phyloP scores from a whole-genome alignment of 371 early-diverging fungal species.

The Furculomyces boomerangus region DNA sequence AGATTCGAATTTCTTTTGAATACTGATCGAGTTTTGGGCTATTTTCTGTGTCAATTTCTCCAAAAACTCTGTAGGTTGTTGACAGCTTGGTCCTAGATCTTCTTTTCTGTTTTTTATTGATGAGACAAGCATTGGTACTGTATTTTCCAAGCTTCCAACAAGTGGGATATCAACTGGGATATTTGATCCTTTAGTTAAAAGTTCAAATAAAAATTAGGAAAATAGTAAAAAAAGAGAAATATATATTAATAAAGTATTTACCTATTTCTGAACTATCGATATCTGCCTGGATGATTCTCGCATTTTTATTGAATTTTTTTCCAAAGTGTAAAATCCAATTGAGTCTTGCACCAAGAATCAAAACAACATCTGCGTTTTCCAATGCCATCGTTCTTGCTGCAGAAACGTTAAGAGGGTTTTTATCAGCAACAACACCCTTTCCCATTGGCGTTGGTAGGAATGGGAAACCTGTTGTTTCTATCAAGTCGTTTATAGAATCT shows the following conservation, averaged over 20 bases:
- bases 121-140: conserved; percentile 28
- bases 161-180: conserved; percentile 30
- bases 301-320: conserved; percentile 28
- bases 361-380: conserved; percentile 44
- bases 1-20: conserved; percentile 16
- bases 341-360: conserved; percentile 50
- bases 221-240: too few species aligned
- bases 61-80: conserved; percentile 9
- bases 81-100: not conserved
- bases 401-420: conserved; percentile 38
- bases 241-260: conserved; percentile 11
- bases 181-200: too few species aligned
- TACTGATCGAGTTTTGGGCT: conserved; percentile 25
- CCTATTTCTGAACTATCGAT: conserved; percentile 46
- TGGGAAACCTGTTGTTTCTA: conserved; percentile 36
- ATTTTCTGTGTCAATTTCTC: conserved; percentile 23
- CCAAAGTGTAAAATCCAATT: conserved; percentile 77
- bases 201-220: too few species aligned
- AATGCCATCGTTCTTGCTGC: conserved; percentile 56
- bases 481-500: conserved; percentile 29
- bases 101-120: conserved; percentile 3
- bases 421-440: conserved; percentile 51
- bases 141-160: conserved; percentile 38
- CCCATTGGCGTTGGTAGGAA: conserved; percentile 69
- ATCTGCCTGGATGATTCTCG: conserved; percentile 54